Conservation (phyloP, 176 grass and related monocot genomes). For the Saccharum officinarum region DNA sequence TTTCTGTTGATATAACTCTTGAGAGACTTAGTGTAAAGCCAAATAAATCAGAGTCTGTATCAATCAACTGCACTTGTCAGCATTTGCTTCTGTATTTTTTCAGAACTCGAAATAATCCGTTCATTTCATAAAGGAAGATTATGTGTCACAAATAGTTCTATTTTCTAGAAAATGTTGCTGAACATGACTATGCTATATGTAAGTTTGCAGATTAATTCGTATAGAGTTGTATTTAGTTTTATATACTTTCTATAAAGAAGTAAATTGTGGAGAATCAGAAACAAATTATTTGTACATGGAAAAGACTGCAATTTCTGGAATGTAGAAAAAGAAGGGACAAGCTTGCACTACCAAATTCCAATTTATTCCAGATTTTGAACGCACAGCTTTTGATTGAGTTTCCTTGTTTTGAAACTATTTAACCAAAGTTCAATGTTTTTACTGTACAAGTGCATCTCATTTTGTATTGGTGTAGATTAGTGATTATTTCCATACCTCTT, state of each 20-base stretch:
- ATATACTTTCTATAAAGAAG: not conserved
- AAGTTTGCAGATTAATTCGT: not conserved
- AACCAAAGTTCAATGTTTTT: not conserved
- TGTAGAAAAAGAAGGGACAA: not conserved
- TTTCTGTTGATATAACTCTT: conserved; percentile 2
- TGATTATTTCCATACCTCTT: conserved; percentile 9
- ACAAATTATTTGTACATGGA: not conserved
- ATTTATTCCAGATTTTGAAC: not conserved
- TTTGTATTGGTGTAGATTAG: conserved; percentile 15
- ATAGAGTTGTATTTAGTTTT: not conserved
- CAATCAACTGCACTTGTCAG: not conserved
- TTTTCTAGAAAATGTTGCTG: conserved; percentile 11
- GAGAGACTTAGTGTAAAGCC: not conserved
- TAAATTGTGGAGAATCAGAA: not conserved
- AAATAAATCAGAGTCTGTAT: not conserved
- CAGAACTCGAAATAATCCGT: not conserved
- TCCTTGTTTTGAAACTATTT: not conserved
- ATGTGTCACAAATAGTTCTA: not conserved
- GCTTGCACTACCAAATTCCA: not conserved
- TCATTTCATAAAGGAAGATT: not conserved
- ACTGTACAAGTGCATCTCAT: not conserved
- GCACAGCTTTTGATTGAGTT: not conserved
- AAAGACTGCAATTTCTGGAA: not conserved
- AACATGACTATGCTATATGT: not conserved
- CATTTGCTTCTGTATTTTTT: not conserved